Evolutionary conservation across 352 stramenopile genomes (phyloP).

Genomic region (Aphanomyces euteiches): DNA sequence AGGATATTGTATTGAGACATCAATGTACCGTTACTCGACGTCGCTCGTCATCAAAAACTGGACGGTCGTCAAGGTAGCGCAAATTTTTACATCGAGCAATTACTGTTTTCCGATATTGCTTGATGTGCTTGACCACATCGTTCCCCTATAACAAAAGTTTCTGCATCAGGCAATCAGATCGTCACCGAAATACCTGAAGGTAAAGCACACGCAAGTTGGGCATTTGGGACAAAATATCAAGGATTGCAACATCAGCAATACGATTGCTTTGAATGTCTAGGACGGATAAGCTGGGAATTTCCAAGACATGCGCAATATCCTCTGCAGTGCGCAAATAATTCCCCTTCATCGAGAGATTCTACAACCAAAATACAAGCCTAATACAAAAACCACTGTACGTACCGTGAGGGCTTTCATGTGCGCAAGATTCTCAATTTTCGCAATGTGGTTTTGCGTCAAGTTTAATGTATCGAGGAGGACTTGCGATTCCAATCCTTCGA

Average conservation of each 20-base stretch:
- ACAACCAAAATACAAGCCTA: neutral
- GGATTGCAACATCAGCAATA: constrained; percentile 55
- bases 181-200: constrained; percentile 39
- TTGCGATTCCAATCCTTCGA: constrained; percentile 68
- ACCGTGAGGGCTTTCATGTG: constrained; percentile 71
- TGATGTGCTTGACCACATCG: constrained; percentile 83
- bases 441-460: constrained; percentile 78
- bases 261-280: constrained; percentile 83
- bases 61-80: constrained; percentile 77
- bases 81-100: constrained; percentile 70
- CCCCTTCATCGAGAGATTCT: constrained; percentile 69
- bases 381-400: neutral
- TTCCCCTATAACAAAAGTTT: constrained; percentile 40
- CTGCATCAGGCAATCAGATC: neutral
- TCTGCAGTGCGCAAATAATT: constrained; percentile 65
- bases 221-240: constrained; percentile 66
- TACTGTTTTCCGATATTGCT: constrained; percentile 81
- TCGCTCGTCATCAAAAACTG: constrained; percentile 84
- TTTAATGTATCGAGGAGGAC: constrained; percentile 69
- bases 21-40: constrained; percentile 73
- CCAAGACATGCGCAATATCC: constrained; percentile 60
- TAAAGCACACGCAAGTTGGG: constrained; percentile 82
- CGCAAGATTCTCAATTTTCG: constrained; percentile 64
- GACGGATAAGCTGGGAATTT: constrained; percentile 62
- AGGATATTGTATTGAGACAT: constrained; percentile 31